A percentile compares a stretch with the other conserved stretches of the same genome.
Conservation (phyloP, 768 basidiomycete species). For the Tulasnella sp. region DNA sequence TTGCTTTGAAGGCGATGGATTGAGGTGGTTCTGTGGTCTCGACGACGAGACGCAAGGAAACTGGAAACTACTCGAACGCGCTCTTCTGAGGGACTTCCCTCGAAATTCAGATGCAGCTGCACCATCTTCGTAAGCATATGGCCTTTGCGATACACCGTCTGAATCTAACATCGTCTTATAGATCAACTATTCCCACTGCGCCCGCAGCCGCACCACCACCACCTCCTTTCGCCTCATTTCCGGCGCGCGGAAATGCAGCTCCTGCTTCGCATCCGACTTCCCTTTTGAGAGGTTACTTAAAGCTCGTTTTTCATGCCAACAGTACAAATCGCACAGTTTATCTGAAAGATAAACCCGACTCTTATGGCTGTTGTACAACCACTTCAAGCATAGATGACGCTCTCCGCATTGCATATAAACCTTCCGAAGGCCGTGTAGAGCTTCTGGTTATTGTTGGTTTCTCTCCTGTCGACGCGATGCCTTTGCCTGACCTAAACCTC, state of each 20-base stretch:
- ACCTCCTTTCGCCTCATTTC: background rate
- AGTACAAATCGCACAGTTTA: background rate
- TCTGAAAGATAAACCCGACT: background rate
- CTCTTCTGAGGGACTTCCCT: background rate
- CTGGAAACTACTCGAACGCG: slow-evolving; percentile 11
- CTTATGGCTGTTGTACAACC: background rate
- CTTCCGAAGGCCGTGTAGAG: background rate
- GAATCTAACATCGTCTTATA: background rate
- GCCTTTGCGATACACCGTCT: background rate
- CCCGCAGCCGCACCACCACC: background rate
- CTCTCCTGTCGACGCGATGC: background rate
- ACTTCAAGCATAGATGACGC: background rate
- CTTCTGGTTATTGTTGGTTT: background rate
- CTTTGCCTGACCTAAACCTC: background rate
- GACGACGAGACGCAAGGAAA: background rate
- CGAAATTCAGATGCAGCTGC: background rate
- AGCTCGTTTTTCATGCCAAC: background rate
- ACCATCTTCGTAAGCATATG: background rate
- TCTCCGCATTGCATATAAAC: background rate
- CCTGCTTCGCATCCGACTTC: background rate
- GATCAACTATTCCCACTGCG: background rate
- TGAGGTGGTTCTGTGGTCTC: slow-evolving; percentile 9
- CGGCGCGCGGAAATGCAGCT: background rate
- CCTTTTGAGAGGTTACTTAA: background rate
- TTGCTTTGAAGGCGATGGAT: slow-evolving; percentile 8